Percentiles rank a stretch among this genome's conserved stretches.
phyloP scores from a whole-genome alignment of 805 yeast genomes.

The Wickerhamomyces strasburgensis region DNA sequence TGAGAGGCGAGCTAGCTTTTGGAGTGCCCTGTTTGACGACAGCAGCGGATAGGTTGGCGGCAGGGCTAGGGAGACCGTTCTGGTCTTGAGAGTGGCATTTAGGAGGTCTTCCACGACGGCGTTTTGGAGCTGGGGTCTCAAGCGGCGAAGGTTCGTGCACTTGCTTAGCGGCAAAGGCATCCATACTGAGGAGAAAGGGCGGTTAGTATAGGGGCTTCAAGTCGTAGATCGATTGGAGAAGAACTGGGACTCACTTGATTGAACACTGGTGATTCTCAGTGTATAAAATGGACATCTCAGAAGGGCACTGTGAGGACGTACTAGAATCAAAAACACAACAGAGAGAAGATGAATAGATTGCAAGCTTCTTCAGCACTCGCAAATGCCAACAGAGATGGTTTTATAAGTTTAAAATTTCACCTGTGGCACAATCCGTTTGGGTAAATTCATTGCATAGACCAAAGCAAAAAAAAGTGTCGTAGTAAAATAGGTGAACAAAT shows the following conservation, averaged over 20 bases:
- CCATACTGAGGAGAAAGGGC: background rate
- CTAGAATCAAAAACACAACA: too few species aligned
- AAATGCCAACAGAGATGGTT: too few species aligned
- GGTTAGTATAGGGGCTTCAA: background rate
- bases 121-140: slow-evolving; percentile 23
- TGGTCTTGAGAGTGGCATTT: slow-evolving; percentile 9
- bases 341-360: too few species aligned
- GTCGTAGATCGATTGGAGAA: background rate
- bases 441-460: too few species aligned
- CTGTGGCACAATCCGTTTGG: too few species aligned
- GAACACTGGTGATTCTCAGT: slow-evolving; percentile 1
- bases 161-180: background rate
- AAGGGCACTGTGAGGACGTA: too few species aligned
- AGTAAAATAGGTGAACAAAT: too few species aligned
- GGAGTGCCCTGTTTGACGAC: slow-evolving; percentile 27
- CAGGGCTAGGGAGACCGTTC: slow-evolving; percentile 15
- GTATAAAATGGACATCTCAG: too few species aligned
- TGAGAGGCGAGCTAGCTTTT: slow-evolving; percentile 23
- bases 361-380: too few species aligned
- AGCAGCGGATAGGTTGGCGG: slow-evolving; percentile 25
- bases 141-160: background rate
- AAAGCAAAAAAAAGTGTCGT: too few species aligned
- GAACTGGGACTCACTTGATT: slow-evolving; percentile 1
- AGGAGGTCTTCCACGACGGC: slow-evolving; percentile 28
- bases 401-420: too few species aligned